Percentiles rank a stretch among this genome's conserved stretches.
These are phyloP conservation scores for Metschnikowia gruessii DNA, from an alignment of 805 yeast genomes.

Conservation along the genomic window DNA sequence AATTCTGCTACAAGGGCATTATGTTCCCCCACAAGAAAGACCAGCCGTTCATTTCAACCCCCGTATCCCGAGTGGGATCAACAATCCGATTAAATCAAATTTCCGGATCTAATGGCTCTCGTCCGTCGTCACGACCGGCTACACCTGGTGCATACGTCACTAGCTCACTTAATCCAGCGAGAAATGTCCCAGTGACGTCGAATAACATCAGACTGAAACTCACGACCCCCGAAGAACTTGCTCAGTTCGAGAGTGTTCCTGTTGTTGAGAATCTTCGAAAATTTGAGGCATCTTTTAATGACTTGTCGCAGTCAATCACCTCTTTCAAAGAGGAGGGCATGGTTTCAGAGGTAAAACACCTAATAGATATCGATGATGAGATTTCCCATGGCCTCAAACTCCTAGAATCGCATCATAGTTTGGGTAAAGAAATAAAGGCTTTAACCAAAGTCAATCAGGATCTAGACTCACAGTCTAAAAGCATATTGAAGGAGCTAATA, in stretches of 20 bases:
- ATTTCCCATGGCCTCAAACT: conserved; percentile 25
- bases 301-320: conserved; percentile 30
- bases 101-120: conserved; percentile 5
- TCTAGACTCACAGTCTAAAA: conserved; percentile 27
- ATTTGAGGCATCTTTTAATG: conserved; percentile 30
- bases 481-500: conserved; percentile 33
- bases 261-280: conserved; percentile 30
- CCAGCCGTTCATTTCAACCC: conserved; percentile 29
- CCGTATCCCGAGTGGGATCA: conserved; percentile 38
- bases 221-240: conserved; percentile 25
- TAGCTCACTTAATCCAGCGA: conserved; percentile 39
- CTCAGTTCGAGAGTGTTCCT: conserved; percentile 31
- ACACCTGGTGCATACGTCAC: conserved; percentile 29
- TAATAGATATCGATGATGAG: conserved; percentile 29
- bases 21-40: conserved; percentile 34
- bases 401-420: conserved; percentile 29
- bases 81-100: conserved; percentile 31
- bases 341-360: conserved; percentile 21
- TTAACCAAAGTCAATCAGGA: conserved; percentile 23
- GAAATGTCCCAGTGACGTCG: conserved; percentile 28
- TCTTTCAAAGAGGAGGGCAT: conserved; percentile 35
- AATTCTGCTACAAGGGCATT: background rate
- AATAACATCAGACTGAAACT: conserved; percentile 18
- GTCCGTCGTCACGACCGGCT: conserved; percentile 16
- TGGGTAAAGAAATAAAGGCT: conserved; percentile 25